Conservation (phyloP, 495 filamentous ascomycete genomes). For the Bryoglossum gracile region DNA sequence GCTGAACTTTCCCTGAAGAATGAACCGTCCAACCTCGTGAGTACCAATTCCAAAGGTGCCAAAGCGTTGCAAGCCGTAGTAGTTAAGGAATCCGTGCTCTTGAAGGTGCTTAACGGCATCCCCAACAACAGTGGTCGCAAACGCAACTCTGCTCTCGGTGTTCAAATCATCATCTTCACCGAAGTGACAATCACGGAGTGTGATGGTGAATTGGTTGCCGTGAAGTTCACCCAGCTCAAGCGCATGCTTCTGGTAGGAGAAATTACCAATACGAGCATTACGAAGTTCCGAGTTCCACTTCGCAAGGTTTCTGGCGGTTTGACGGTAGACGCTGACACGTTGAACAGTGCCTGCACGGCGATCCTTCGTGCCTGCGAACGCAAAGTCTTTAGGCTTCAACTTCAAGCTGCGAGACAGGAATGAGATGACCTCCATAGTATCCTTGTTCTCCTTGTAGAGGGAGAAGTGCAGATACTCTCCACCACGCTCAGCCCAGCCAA, state of each 20-base stretch:
- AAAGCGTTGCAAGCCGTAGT: constrained; percentile 92
- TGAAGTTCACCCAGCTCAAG: constrained; percentile 74
- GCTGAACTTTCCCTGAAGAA: constrained; percentile 73
- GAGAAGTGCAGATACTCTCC: constrained; percentile 87
- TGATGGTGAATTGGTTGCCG: constrained; percentile 91
- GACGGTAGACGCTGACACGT: constrained; percentile 63
- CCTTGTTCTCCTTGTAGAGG: constrained; percentile 95
- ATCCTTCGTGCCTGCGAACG: constrained; percentile 93
- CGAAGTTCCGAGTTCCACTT: constrained; percentile 54
- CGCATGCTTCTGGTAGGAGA: constrained; percentile 58
- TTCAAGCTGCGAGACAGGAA: constrained; percentile 63
- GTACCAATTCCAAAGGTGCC: constrained; percentile 78
- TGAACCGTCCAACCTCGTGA: constrained; percentile 71
- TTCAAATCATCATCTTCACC: constrained; percentile 36
- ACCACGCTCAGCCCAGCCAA: constrained; percentile 40
- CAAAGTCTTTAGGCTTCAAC: constrained; percentile 60
- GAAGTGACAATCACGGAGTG: constrained; percentile 73
- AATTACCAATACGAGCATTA: constrained; percentile 64
- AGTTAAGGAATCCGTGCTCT: constrained; percentile 82
- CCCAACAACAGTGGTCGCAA: constrained; percentile 46
- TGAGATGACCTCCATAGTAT: constrained; percentile 87
- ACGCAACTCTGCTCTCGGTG: constrained; percentile 30
- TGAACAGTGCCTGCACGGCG: constrained; percentile 82
- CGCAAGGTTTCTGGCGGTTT: constrained; percentile 55
- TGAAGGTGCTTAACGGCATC: constrained; percentile 46